Evolutionary conservation across 1,139 yeast species (phyloP).

Genomic region (Taphrina flavorubra): DNA sequence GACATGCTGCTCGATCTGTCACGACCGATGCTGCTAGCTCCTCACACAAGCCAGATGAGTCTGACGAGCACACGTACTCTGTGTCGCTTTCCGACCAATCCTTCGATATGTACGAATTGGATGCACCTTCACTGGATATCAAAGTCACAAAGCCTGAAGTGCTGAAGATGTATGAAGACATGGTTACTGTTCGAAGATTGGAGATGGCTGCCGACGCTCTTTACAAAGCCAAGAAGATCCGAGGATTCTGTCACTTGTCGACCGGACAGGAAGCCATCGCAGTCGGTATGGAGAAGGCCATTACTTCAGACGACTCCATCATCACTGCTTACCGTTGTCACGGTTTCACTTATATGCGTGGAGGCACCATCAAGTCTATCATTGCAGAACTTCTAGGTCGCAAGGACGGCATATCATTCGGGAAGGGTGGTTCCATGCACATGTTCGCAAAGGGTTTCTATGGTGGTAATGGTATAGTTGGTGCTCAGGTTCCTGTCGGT

Average conservation of each 20-base stretch:
- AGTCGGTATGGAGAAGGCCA: constrained; percentile 96
- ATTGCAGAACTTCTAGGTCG: constrained; percentile 97
- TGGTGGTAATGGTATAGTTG: constrained; percentile 99
- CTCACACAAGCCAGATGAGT: constrained; percentile 42
- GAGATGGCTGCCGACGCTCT: constrained; percentile 99
- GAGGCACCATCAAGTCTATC: constrained; percentile 86
- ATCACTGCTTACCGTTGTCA: constrained; percentile 99
- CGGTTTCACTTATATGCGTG: constrained; percentile 93
- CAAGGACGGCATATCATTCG: constrained; percentile 91
- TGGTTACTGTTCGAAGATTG: constrained; percentile 70
- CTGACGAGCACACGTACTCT: constrained; percentile 48
- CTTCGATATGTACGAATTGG: constrained; percentile 85
- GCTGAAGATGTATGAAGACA: constrained; percentile 93
- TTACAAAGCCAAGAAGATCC: constrained; percentile 95
- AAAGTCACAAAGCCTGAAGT: constrained; percentile 79
- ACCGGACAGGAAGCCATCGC: constrained; percentile 99
- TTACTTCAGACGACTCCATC: constrained; percentile 78
- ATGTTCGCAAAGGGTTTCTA: constrained; percentile 93
- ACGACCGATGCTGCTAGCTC: constrained; percentile 43
- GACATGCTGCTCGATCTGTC: constrained; percentile 33
- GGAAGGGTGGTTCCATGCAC: constrained; percentile 99
- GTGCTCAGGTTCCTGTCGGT: constrained; percentile 98
- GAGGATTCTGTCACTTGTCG: constrained; percentile 98
- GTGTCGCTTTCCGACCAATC: constrained; percentile 74
- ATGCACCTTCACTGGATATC: constrained; percentile 64